A percentile compares a stretch with the other conserved stretches of the same genome.
Evolutionary conservation across 441 rosid genomes (phyloP).

Genomic region (Aleurites moluccanus): DNA sequence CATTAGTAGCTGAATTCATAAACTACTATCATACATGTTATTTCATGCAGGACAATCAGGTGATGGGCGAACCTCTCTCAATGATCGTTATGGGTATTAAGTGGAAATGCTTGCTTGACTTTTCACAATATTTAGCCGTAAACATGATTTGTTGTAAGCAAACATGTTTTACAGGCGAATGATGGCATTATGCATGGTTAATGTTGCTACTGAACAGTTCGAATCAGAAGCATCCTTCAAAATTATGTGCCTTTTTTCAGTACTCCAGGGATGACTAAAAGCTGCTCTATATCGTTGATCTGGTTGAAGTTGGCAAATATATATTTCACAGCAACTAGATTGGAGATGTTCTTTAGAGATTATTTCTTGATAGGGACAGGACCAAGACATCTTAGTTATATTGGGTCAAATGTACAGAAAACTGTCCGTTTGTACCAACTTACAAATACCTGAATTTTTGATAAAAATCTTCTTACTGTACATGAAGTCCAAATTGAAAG

Average conservation of each 20-base stretch:
- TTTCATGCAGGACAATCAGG: constrained; percentile 84
- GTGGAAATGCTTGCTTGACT: not conserved
- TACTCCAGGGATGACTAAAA: not conserved
- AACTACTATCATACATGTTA: not conserved
- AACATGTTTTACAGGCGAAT: not conserved
- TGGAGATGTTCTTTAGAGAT: not conserved
- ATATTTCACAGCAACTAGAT: not conserved
- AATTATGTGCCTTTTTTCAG: not conserved
- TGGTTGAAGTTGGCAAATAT: not conserved
- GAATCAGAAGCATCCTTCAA: not conserved
- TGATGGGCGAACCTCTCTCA: constrained; percentile 86
- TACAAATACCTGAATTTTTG: not conserved
- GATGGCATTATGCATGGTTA: not conserved
- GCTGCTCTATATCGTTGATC: not conserved
- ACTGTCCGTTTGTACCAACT: not conserved
- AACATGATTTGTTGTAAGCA: not conserved
- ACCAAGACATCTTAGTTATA: not conserved
- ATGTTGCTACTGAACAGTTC: not conserved
- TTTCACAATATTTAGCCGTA: not conserved
- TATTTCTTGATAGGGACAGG: not conserved
- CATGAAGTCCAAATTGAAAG: not conserved
- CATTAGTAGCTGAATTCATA: not conserved
- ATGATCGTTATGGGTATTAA: constrained; percentile 85
- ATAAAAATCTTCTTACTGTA: not conserved
- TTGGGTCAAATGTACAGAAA: not conserved